Evolutionary conservation across 164 flowering plant genomes (phyloP), one percentile per base, ranked within the genome.

Genomic region (Piper betle): DNA sequence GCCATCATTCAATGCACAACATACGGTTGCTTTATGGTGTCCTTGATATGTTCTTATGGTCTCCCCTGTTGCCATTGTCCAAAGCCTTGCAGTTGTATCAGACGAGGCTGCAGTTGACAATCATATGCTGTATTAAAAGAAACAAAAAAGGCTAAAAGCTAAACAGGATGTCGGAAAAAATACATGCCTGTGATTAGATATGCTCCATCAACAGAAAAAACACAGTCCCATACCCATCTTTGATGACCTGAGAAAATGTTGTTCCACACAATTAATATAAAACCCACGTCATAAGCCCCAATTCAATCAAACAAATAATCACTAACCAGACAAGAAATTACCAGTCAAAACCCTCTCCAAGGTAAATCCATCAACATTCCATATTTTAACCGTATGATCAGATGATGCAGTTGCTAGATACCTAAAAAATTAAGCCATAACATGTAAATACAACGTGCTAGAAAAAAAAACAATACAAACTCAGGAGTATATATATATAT

Each of bases 191-290:
- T 93, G 46, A 93, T 78, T 37, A 93, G 81, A 74, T 81, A 90
- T n/a, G 95, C 99, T 68, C 99, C 99, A 64, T 93, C 97, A 0
- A 90, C 99, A 38, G 96, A 90, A 74, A 88, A 90, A 11, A 85
- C 96, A 67, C 93, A 88, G 74, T 93, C 99, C 99, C 99, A 88
- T 11, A 93, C 99, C 99, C 99, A 90, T 17, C 96, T 91, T 41
- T 84, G 81, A 79, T 93, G 97, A 55, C 96, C 99, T 90, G 77
- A 40, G 9, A 33, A 55, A 5, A 39, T 17, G 37, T 25, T 2
- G 18, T 3, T 54, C 20, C 15, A 5, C 0, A 4, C 57, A 54
- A 18, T 9, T 54, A 39, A 33, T 52, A n/a, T 37, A 54, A 62
- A 46, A 46, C 7, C 50, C 3, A 2, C 15, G 15, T 46, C 3